phyloP scores from a whole-genome alignment of 2,329 filamentous ascomycete species.

The Xylariaceae sp. region DNA sequence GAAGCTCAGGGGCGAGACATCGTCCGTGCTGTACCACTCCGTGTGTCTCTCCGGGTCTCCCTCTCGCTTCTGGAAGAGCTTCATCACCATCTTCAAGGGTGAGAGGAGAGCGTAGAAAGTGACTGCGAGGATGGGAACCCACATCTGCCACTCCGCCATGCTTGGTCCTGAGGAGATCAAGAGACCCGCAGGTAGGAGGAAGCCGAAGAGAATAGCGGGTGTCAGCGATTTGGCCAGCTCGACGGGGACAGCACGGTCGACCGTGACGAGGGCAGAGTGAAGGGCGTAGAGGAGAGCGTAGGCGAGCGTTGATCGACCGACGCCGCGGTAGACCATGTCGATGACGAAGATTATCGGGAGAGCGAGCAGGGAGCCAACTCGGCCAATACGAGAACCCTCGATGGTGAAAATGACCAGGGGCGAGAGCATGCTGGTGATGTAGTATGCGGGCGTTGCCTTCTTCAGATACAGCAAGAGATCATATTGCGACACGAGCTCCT shows the following conservation, averaged over 20 bases:
- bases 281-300: conserved; percentile 14
- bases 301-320: conserved; percentile 14
- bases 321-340: conserved; percentile 12
- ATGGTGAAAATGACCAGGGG: conserved; percentile 25
- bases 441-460: conserved; percentile 15
- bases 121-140: conserved; percentile 6
- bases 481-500: background rate
- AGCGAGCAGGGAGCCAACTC: conserved; percentile 12
- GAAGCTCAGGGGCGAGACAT: conserved; percentile 10
- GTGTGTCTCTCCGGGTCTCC: background rate
- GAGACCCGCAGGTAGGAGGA: conserved; percentile 13
- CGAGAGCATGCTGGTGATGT: conserved; percentile 20
- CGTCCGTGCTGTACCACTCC: conserved; percentile 12
- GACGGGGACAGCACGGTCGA: conserved; percentile 14
- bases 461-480: background rate
- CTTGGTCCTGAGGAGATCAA: background rate
- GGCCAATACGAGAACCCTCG: conserved; percentile 24
- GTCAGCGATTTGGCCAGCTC: conserved; percentile 19
- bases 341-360: conserved; percentile 16
- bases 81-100: background rate
- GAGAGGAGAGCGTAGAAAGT: background rate
- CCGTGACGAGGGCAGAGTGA: conserved; percentile 1
- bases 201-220: conserved; percentile 16
- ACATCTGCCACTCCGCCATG: conserved; percentile 5
- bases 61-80: background rate